Evolutionary conservation across 176 grass and related monocot species (phyloP).

Genomic region (Raddia guianensis): DNA sequence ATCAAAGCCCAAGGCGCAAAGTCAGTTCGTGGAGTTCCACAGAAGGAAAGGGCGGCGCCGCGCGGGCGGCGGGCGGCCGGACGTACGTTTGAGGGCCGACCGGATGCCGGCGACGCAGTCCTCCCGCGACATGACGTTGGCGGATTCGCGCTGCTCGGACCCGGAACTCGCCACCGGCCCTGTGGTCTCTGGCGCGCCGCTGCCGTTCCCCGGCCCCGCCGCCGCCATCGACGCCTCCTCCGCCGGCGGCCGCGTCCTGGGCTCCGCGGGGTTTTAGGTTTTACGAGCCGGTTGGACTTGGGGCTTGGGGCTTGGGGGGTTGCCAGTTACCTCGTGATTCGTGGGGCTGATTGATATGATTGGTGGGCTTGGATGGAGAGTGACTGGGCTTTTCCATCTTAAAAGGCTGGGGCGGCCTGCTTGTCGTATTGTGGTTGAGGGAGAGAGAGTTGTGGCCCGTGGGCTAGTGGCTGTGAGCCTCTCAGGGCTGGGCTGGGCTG

Average conservation of each 20-base stretch:
- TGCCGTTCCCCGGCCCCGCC: conserved; percentile 27
- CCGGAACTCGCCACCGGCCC: conserved; percentile 16
- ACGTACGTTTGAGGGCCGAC: conserved; percentile 60
- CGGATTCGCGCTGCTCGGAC: background rate
- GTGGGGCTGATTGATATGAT: background rate
- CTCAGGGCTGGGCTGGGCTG: too few relatives aligned
- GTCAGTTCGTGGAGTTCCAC: conserved; percentile 3
- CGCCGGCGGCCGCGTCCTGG: conserved; percentile 31
- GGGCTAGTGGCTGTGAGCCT: too few relatives aligned
- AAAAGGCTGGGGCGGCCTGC: background rate
- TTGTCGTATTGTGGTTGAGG: too few relatives aligned
- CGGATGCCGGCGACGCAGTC: conserved; percentile 65
- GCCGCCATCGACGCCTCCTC: conserved; percentile 34
- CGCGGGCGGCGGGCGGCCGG: background rate
- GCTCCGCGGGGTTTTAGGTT: conserved; percentile 7
- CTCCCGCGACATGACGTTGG: conserved; percentile 45
- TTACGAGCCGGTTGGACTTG: background rate
- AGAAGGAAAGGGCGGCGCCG: background rate
- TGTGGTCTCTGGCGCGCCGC: conserved; percentile 18
- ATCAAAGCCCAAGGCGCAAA: background rate
- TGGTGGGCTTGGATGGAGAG: background rate
- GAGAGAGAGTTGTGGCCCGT: too few relatives aligned
- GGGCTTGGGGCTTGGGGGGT: background rate
- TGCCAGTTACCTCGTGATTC: background rate
- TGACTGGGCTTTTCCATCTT: background rate